Percentiles rank a stretch among this genome's conserved stretches.
Conservation (phyloP, 2,329 filamentous ascomycete species). For the Clonostachys sp. region DNA sequence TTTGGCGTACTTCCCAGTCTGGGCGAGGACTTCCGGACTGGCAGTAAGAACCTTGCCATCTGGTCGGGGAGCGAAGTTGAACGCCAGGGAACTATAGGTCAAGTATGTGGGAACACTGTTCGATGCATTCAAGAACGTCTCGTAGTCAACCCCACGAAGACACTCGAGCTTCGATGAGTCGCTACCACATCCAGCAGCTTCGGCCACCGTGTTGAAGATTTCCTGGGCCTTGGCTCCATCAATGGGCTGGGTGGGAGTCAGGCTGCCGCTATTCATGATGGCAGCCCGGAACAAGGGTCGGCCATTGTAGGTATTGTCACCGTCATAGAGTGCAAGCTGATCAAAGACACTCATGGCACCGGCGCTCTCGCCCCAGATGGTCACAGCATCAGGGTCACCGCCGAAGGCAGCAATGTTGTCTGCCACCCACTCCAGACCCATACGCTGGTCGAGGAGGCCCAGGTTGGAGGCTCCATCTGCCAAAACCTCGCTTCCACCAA, state of each 20-base stretch:
- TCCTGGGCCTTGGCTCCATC: constrained; percentile 51
- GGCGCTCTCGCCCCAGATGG: constrained; percentile 59
- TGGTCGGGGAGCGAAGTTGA: constrained; percentile 58
- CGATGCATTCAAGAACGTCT: constrained; percentile 46
- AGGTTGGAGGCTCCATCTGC: constrained; percentile 52
- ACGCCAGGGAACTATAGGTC: constrained; percentile 49
- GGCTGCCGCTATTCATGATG: constrained; percentile 59
- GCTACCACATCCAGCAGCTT: constrained; percentile 47
- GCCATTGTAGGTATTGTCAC: constrained; percentile 54
- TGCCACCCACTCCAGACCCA: constrained; percentile 57
- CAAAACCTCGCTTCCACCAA: constrained; percentile 50
- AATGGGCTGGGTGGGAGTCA: constrained; percentile 44
- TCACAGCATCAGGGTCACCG: constrained; percentile 60
- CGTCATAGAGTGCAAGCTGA: constrained; percentile 58
- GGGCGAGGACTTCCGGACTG: constrained; percentile 45
- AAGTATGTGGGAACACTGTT: constrained; percentile 54
- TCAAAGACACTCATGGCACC: constrained; percentile 57
- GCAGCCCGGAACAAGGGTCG: constrained; percentile 51
- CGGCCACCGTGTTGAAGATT: constrained; percentile 46
- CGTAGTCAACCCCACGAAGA: constrained; percentile 46
- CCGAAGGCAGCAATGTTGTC: constrained; percentile 63
- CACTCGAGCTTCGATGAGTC: constrained; percentile 45
- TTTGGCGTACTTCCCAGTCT: constrained; percentile 42
- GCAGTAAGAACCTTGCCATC: constrained; percentile 49
- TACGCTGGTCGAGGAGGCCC: constrained; percentile 55